phyloP scores from a whole-genome alignment of 1,284 basidiomycete genomes.

The Ganoderma meredithae region DNA sequence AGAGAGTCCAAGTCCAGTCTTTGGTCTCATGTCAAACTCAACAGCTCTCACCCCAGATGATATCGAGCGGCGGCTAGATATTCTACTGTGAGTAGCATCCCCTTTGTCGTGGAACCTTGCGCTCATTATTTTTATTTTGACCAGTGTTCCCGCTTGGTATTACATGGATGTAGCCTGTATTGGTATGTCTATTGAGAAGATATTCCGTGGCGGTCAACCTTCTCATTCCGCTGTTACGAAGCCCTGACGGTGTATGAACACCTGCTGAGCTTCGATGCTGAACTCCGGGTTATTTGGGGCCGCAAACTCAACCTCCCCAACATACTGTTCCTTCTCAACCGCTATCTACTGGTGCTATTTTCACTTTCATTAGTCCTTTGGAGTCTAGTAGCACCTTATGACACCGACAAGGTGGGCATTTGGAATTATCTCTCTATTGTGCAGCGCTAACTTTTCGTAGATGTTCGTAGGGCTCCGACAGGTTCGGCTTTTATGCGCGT shows the following conservation, averaged over 20 bases:
- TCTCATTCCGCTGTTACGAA: not conserved
- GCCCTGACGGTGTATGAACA: conserved; percentile 27
- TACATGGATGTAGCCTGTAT: conserved; percentile 4
- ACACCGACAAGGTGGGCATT: not conserved
- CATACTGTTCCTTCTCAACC: conserved; percentile 21
- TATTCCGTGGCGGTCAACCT: not conserved
- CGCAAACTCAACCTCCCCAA: conserved; percentile 21
- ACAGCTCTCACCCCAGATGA: not conserved
- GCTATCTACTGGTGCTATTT: conserved; percentile 16
- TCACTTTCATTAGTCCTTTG: not conserved
- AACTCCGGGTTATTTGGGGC: conserved; percentile 24
- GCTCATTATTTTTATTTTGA: not conserved
- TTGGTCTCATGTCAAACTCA: not conserved
- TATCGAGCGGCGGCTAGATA: not conserved
- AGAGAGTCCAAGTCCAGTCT: not conserved
- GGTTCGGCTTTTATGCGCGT: too few relatives aligned
- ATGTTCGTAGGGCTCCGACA: not conserved
- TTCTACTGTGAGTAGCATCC: not conserved
- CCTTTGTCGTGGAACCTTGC: too few relatives aligned
- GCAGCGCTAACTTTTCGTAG: not conserved
- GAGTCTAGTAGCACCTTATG: conserved; percentile 6
- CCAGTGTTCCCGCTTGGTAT: not conserved
- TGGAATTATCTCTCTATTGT: not conserved
- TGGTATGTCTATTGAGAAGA: not conserved
- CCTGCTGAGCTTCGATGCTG: conserved; percentile 16